These are phyloP conservation scores for Aegilops tauschii DNA, from an alignment of 176 grass and related monocot genomes.

Conservation along the genomic window DNA sequence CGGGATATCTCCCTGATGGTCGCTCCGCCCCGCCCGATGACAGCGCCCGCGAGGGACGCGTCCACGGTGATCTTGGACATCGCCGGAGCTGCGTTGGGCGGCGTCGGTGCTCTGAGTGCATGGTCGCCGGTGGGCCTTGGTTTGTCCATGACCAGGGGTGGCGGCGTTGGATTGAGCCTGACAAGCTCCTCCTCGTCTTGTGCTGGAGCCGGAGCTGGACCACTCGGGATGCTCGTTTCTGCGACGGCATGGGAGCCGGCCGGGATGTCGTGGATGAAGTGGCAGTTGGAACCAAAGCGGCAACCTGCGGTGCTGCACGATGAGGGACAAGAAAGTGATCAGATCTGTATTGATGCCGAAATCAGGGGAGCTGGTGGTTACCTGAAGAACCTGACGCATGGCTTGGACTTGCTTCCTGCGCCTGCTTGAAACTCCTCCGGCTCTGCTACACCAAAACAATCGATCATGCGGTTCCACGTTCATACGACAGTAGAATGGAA, in stretches of 20 bases:
- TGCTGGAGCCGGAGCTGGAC: background rate
- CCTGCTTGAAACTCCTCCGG: conserved; percentile 52
- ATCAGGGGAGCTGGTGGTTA: too few species aligned
- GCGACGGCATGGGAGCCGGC: background rate
- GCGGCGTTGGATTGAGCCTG: too few species aligned
- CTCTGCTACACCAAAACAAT: conserved; percentile 66
- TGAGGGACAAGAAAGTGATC: too few species aligned
- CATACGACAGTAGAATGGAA: too few species aligned
- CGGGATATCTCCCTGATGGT: conserved; percentile 78
- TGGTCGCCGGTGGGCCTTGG: background rate
- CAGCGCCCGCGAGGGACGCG: conserved; percentile 62
- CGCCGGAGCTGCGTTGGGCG: conserved; percentile 28
- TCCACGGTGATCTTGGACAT: conserved; percentile 75
- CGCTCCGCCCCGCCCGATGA: conserved; percentile 71
- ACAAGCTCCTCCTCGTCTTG: background rate
- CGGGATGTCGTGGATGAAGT: conserved; percentile 28
- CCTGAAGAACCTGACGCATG: conserved; percentile 63
- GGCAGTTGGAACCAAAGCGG: conserved; percentile 74
- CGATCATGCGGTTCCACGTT: conserved; percentile 20
- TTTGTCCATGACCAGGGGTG: background rate
- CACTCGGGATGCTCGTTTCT: background rate
- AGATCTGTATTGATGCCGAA: too few species aligned
- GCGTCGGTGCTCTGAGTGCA: conserved; percentile 12
- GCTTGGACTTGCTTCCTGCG: conserved; percentile 93
- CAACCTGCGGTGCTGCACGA: conserved; percentile 53